Conservation (phyloP, 768 basidiomycete species). For the Termitomyces sp. region DNA sequence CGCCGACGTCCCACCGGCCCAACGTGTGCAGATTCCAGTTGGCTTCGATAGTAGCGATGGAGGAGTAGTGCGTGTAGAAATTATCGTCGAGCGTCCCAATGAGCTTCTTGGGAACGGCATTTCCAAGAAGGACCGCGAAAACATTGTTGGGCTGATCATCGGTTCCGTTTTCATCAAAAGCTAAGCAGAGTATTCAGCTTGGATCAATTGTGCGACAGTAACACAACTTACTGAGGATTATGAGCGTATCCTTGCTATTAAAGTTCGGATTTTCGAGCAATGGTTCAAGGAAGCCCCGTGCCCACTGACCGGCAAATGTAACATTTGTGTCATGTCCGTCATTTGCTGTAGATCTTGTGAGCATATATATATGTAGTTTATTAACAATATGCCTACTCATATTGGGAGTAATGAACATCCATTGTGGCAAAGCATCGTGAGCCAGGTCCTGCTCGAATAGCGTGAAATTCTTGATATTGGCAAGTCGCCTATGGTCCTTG, state of each 20-base stretch:
- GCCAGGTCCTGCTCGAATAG: conserved; percentile 55
- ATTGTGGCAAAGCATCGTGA: conserved; percentile 49
- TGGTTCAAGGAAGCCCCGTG: conserved; percentile 47
- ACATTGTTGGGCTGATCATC: conserved; percentile 43
- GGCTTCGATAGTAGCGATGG: conserved; percentile 49
- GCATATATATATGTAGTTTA: background rate
- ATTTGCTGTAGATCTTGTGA: conserved; percentile 27
- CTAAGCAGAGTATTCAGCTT: background rate
- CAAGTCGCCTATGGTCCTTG: conserved; percentile 32
- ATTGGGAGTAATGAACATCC: conserved; percentile 63
- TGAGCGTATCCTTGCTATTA: conserved; percentile 51
- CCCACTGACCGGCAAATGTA: conserved; percentile 42
- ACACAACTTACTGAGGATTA: conserved; percentile 36
- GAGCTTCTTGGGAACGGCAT: conserved; percentile 37
- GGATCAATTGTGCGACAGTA: background rate
- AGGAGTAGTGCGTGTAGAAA: conserved; percentile 62
- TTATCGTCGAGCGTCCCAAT: conserved; percentile 44
- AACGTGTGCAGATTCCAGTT: conserved; percentile 63
- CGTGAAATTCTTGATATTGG: conserved; percentile 55
- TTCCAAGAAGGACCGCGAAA: conserved; percentile 36
- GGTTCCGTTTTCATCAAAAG: conserved; percentile 55
- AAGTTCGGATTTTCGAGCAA: conserved; percentile 47
- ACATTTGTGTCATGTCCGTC: conserved; percentile 60
- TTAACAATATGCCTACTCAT: conserved; percentile 23
- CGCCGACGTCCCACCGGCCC: conserved; percentile 36